A percentile compares a stretch with the other conserved stretches of the same genome.
Evolutionary conservation across 345 rosid genomes (phyloP).

Genomic region (Leavenworthia alabamica): DNA sequence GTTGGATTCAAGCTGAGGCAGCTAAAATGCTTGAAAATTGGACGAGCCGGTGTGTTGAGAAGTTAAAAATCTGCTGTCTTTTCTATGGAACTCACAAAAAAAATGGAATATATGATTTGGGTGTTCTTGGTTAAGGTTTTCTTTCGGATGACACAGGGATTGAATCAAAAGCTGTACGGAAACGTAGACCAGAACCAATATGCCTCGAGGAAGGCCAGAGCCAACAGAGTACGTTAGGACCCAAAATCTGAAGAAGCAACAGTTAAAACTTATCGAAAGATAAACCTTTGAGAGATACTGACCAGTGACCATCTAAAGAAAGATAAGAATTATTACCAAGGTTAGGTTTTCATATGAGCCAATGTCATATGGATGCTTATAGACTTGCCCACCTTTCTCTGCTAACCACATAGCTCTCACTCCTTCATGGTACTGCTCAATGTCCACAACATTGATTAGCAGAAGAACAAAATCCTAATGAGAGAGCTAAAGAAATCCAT

Average conservation of each 20-base stretch:
- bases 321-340: slow-evolving; percentile 35
- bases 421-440: slow-evolving; percentile 79
- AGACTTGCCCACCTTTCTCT: slow-evolving; percentile 75
- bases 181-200: slow-evolving; percentile 67
- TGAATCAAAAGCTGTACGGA: slow-evolving; percentile 55
- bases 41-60: slow-evolving; percentile 1
- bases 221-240: slow-evolving; percentile 72
- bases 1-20: slow-evolving; percentile 10
- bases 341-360: slow-evolving; percentile 66
- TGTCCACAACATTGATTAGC: slow-evolving; percentile 3
- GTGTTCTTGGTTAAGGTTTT: slow-evolving; percentile 17
- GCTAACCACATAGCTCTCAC: slow-evolving; percentile 94
- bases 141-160: slow-evolving; percentile 23
- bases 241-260: slow-evolving; percentile 54
- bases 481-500: background rate
- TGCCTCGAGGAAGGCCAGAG: slow-evolving; percentile 60
- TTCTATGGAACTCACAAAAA: background rate
- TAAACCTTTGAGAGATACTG: background rate
- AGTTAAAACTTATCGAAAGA: background rate
- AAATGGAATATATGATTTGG: background rate
- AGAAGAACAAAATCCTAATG: background rate
- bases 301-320: background rate
- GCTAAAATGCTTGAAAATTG: slow-evolving; percentile 1
- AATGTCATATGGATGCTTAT: slow-evolving; percentile 82
- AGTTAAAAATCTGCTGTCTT: slow-evolving; percentile 11